phyloP scores from a whole-genome alignment of 257 asterid species.

The Verbascum thapsus region DNA sequence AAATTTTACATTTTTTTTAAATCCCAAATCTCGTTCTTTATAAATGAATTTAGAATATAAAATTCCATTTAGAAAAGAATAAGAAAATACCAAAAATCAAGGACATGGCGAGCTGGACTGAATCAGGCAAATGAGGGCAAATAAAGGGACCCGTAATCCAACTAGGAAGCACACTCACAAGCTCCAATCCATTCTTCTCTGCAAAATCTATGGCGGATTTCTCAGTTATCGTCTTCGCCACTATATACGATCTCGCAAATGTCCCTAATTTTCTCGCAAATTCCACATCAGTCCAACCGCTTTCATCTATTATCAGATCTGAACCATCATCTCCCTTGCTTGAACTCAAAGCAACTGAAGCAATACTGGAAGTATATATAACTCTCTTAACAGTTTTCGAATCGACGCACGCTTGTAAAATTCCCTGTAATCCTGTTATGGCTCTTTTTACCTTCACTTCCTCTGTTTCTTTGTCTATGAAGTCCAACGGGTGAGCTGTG shows the following conservation, averaged over 20 bases:
- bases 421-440: conserved; percentile 37
- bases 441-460: conserved; percentile 37
- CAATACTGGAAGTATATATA: conserved; percentile 53
- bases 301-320: conserved; percentile 36
- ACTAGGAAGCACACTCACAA: conserved; percentile 51
- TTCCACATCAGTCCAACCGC: conserved; percentile 45
- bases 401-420: conserved; percentile 48
- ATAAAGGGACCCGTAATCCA: conserved; percentile 65
- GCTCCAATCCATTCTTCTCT: conserved; percentile 50
- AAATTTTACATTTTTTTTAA: too few species aligned
- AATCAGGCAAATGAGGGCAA: conserved; percentile 44
- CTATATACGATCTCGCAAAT: conserved; percentile 42
- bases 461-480: conserved; percentile 47
- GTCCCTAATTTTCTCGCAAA: conserved; percentile 28
- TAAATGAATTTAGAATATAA: too few species aligned
- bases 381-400: conserved; percentile 54
- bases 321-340: background rate
- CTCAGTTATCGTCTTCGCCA: conserved; percentile 57
- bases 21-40: too few species aligned
- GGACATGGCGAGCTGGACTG: conserved; percentile 43
- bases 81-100: conserved; percentile 45
- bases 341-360: conserved; percentile 36
- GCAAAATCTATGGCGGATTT: conserved; percentile 52
- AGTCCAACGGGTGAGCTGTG: conserved; percentile 68
- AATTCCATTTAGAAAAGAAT: background rate